Conservation (phyloP, 176 grass and related monocot species). For the Eleusine coracana region DNA sequence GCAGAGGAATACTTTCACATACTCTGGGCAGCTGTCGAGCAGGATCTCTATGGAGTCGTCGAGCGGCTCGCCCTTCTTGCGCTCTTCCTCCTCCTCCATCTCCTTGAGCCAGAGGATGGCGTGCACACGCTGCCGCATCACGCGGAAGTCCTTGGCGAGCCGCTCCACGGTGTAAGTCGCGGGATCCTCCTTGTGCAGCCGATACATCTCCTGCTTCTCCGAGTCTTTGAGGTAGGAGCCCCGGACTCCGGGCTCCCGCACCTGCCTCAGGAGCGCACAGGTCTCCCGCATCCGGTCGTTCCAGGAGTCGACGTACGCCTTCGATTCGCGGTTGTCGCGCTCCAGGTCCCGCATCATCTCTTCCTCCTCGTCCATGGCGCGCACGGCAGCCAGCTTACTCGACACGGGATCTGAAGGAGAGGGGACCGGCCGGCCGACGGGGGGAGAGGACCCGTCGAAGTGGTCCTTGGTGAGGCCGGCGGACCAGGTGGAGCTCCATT, state of each 20-base stretch:
- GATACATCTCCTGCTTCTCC: slow-evolving; percentile 95
- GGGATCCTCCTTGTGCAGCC: slow-evolving; percentile 91
- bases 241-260: slow-evolving; percentile 69
- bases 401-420: slow-evolving; percentile 24
- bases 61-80: slow-evolving; percentile 72
- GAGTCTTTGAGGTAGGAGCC: slow-evolving; percentile 88
- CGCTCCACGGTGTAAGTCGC: slow-evolving; percentile 80
- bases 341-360: slow-evolving; percentile 47
- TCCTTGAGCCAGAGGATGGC: slow-evolving; percentile 96
- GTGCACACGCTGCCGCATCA: slow-evolving; percentile 96
- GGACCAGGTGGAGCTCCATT: slow-evolving; percentile 88
- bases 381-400: slow-evolving; percentile 39
- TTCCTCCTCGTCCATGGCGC: slow-evolving; percentile 69
- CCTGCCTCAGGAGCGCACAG: slow-evolving; percentile 81
- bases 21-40: slow-evolving; percentile 91
- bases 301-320: slow-evolving; percentile 74
- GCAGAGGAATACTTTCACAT: slow-evolving; percentile 36
- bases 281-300: slow-evolving; percentile 57
- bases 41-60: slow-evolving; percentile 95
- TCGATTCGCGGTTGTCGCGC: slow-evolving; percentile 34
- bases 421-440: slow-evolving; percentile 28
- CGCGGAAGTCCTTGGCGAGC: slow-evolving; percentile 89
- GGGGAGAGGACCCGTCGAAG: slow-evolving; percentile 67
- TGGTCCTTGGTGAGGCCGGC: slow-evolving; percentile 89
- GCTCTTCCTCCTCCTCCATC: slow-evolving; percentile 96